These are phyloP conservation scores for Calocybe cyanea DNA, from an alignment of 768 basidiomycete species.

Conservation along the genomic window DNA sequence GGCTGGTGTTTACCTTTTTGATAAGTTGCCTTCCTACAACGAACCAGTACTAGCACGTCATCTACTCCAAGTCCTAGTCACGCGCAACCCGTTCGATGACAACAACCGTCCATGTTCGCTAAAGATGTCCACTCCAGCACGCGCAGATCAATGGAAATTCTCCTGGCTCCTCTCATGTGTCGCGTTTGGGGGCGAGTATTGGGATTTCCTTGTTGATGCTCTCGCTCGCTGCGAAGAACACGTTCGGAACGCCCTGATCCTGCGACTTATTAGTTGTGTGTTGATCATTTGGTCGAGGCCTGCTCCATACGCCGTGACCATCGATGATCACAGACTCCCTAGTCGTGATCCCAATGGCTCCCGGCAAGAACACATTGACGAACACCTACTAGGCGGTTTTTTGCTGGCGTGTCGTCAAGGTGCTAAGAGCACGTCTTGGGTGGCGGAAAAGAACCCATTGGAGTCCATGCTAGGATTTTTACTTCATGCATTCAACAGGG, in stretches of 20 bases:
- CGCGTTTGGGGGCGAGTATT: conserved; percentile 1
- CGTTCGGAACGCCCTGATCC: background rate
- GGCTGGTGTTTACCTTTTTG: background rate
- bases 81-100: background rate
- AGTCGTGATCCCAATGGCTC: background rate
- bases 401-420: conserved; percentile 2
- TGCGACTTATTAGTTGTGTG: background rate
- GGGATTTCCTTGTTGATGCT: background rate
- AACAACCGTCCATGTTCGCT: background rate
- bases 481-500: background rate
- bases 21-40: background rate
- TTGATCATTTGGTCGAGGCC: background rate
- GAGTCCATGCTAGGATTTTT: background rate
- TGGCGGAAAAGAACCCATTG: background rate
- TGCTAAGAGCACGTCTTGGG: background rate
- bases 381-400: background rate
- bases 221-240: background rate
- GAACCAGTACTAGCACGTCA: background rate
- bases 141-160: background rate
- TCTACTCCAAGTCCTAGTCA: background rate
- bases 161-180: conserved; percentile 1
- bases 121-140: background rate
- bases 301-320: background rate
- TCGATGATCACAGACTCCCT: background rate
- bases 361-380: background rate